These are phyloP conservation scores for Adiantum capillusveneris DNA, from an alignment of 75 land plant species.

Conservation along the genomic window DNA sequence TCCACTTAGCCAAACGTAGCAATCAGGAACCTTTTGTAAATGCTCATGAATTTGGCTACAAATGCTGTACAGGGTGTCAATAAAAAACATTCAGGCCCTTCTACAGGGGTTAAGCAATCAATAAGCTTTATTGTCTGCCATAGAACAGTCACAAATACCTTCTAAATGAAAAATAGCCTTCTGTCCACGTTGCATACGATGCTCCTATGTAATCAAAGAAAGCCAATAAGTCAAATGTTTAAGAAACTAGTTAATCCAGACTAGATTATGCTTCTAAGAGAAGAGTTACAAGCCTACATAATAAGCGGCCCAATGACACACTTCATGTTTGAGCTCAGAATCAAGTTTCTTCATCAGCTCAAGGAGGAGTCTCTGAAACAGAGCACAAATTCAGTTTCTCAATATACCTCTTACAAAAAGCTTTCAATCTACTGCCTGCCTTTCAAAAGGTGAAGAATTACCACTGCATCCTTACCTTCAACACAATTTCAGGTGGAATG, in stretches of 20 bases:
- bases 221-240: too few species aligned
- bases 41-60: slow-evolving; percentile 97
- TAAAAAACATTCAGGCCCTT: background rate
- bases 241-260: too few species aligned
- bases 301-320: slow-evolving; percentile 98
- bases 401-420: background rate
- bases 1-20: slow-evolving; percentile 89
- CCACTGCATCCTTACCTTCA: slow-evolving; percentile 67
- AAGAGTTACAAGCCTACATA: slow-evolving; percentile 58
- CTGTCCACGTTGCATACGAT: slow-evolving; percentile 90
- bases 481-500: slow-evolving; percentile 90
- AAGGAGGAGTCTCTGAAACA: slow-evolving; percentile 58
- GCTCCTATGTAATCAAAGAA: too few species aligned
- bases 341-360: slow-evolving; percentile 93
- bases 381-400: too few species aligned
- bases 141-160: slow-evolving; percentile 51
- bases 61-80: slow-evolving; percentile 58
- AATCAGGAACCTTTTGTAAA: slow-evolving; percentile 85
- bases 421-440: too few species aligned
- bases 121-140: background rate
- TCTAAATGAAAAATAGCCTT: slow-evolving; percentile 99
- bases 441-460: too few species aligned
- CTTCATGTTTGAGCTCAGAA: slow-evolving; percentile 92
- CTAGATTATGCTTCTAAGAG: too few species aligned
- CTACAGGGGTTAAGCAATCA: too few species aligned